These are phyloP conservation scores for Tubosaeta sp. DNA, from an alignment of 768 basidiomycete genomes.

Conservation along the genomic window DNA sequence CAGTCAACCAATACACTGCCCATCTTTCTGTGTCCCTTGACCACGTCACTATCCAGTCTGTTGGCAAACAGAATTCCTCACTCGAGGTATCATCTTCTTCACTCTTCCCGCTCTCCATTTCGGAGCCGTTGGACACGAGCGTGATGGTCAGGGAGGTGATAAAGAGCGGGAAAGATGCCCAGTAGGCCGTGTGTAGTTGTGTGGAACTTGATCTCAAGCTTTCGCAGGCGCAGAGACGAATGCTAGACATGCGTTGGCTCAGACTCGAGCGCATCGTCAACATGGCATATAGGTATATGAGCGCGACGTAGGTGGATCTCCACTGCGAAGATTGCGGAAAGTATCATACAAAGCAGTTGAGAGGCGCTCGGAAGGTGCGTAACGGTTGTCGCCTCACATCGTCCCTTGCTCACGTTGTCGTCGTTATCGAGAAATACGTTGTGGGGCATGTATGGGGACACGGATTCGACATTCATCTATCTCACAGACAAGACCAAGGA, in stretches of 20 bases:
- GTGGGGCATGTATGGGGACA: slow-evolving; percentile 72
- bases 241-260: slow-evolving; percentile 89
- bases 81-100: too few relatives aligned
- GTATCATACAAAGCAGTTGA: slow-evolving; percentile 62
- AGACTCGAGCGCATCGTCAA: slow-evolving; percentile 93
- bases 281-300: slow-evolving; percentile 94
- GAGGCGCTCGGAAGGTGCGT: too few relatives aligned
- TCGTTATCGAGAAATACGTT: slow-evolving; percentile 44
- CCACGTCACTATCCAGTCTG: too few relatives aligned
- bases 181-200: slow-evolving; percentile 21
- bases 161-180: slow-evolving; percentile 40
- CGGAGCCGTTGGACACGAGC: slow-evolving; percentile 87
- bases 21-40: too few relatives aligned
- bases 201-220: background rate
- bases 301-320: slow-evolving; percentile 97
- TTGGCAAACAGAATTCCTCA: too few relatives aligned
- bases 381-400: background rate
- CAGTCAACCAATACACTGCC: too few relatives aligned
- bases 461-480: slow-evolving; percentile 91
- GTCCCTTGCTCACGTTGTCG: slow-evolving; percentile 34
- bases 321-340: slow-evolving; percentile 95
- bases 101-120: too few relatives aligned
- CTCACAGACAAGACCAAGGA: slow-evolving; percentile 28
- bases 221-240: slow-evolving; percentile 60
- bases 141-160: slow-evolving; percentile 95